Base-by-base conservation (phyloP, 2,329 filamentous ascomycete species). In the Diaporthe velutina region DNA sequence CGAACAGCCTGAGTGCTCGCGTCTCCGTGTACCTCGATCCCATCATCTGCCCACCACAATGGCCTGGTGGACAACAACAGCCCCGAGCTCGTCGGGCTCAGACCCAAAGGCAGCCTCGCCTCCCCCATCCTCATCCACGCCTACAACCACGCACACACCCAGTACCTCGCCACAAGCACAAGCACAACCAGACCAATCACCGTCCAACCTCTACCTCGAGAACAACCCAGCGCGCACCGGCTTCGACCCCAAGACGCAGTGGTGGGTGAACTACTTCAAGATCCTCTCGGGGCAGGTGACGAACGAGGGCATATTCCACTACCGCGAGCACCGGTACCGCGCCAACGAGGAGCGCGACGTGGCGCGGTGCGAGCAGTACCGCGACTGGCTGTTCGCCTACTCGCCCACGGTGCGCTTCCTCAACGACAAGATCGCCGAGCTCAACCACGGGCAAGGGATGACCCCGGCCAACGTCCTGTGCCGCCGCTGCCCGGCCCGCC, bases 391-490 rank as follows among this genome's bases (percentile, higher is more conserved):
- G 48, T 91, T 98, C 80, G 86, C 91, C 81, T 94, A 96, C 87
- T 96, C 93, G 73, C 97, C 97, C 38, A 91, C 94, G 73, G 92
- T 99, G 75, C 93, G 93, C 76, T 99, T 98, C 88, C 87, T 99
- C 85, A 91, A 91, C 73, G 92, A 97, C 78, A 95, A 95, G 83
- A 93, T 98, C 79, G 87, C 86, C 74, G 91, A 93, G 78, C 90
- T 98, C 45, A 95, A 95, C 82, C 95, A 95, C 68, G 75, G 75
- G 1, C 75, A 58, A 6, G 86, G 91, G 67, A 87, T 99, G 67
- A 92, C 94, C 80, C 85, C 85, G 12, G 85, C 88, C 77, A 98
- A 97, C 81, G 94, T 99, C 75, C 88, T 93, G 57, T 99, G 97
- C 83, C 89, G 92, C 35, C 91, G 95, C 74, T 99, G 97, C 82